phyloP scores from a whole-genome alignment of 345 rosid species.

The Populus nigra region DNA sequence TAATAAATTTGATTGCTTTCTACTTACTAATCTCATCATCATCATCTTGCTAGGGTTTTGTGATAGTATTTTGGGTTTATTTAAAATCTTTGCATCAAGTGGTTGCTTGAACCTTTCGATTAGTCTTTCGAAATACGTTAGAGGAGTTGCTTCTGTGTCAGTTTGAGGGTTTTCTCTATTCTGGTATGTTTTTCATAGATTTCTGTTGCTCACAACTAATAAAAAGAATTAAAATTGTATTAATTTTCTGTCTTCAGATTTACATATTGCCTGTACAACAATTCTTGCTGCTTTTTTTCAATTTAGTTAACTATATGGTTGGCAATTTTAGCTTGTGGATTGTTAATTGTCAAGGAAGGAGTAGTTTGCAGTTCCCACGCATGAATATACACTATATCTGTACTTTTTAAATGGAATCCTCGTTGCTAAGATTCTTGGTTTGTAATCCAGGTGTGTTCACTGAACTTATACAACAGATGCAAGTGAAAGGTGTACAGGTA shows the following conservation, averaged over 20 bases:
- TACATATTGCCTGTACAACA: not conserved
- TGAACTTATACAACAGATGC: conserved; percentile 97
- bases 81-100: too few species aligned
- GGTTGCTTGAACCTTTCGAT: too few species aligned
- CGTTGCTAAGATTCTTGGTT: not conserved
- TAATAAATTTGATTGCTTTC: conserved; percentile 18
- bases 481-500: conserved; percentile 97
- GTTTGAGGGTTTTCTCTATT: not conserved
- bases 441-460: conserved; percentile 85
- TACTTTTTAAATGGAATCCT: not conserved
- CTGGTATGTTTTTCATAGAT: not conserved
- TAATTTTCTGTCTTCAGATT: not conserved
- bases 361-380: not conserved
- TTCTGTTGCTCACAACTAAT: not conserved
- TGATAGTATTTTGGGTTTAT: too few species aligned
- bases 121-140: too few species aligned
- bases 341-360: not conserved
- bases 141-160: not conserved
- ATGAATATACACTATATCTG: not conserved
- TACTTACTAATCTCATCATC: not conserved
- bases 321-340: not conserved
- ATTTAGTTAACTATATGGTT: not conserved
- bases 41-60: not conserved
- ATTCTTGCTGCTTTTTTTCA: not conserved
- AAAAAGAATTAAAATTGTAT: not conserved